Base-by-base conservation (phyloP, 202 grass and related monocot genomes). In the Zizania palustris region DNA sequence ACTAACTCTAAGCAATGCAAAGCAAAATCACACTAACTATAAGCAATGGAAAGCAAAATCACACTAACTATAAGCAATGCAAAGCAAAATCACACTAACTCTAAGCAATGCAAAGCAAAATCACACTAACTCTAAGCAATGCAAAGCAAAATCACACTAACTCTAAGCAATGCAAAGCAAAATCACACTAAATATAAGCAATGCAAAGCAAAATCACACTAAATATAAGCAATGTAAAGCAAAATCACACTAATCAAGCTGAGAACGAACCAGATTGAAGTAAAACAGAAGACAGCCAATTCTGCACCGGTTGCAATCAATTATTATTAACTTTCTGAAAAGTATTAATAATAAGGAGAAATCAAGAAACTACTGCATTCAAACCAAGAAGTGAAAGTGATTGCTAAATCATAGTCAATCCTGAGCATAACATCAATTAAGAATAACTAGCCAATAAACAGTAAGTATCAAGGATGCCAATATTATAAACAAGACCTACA, bases 161-260 rank as follows among this genome's bases (percentile, higher is more conserved):
- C 64, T 80, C 65, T 16, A 80, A 71, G 13, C 18, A 42, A 28
- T 65, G 39, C n/a, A n/a, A n/a, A n/a, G n/a, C n/a, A n/a, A n/a
- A n/a, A n/a, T n/a, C n/a, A n/a, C n/a, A n/a, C n/a, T 42, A 28
- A 28, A 0, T 28, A 0, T 28, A 28, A 28, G 28, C 28, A 28
- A 69, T 53, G 37, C 54, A 42, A 19, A 64, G 41, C 28, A 28
- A 28, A 28, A 28, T 28, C 28, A 28, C 28, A 28, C 28, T 42
- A 84, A 75, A 57, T 80, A 66, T 16, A 80, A 71, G 13, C 18
- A 42, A 28, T 65, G 39, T 28, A 28, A 28, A 28, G 28, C 28
- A 28, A 28, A 28, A 28, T 28, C 33, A 33, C 44, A 77, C 20
- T 34, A 59, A 11, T 4, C 40, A 64, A 70, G 57, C 62, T 46